phyloP scores from a whole-genome alignment of 768 basidiomycete genomes.

The Mrakia hoshinonis region DNA sequence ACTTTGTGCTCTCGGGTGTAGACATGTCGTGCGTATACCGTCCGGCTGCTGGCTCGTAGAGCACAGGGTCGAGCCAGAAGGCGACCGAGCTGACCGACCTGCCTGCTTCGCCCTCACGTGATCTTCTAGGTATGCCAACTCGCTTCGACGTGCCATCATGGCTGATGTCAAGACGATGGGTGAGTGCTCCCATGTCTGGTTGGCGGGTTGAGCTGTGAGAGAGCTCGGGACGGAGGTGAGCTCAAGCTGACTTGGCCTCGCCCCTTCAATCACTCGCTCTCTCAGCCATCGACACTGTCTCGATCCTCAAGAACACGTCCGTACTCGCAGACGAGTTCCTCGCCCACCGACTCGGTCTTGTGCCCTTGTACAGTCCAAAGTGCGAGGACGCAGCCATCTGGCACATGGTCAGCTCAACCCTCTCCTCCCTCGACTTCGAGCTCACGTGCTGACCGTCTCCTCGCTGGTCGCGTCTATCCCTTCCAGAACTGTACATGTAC shows the following conservation, averaged over 20 bases:
- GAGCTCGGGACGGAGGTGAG: background rate
- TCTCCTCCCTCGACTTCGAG: conserved; percentile 1
- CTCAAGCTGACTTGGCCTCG: background rate
- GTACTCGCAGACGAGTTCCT: conserved; percentile 96
- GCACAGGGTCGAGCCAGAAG: background rate
- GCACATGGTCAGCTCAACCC: conserved; percentile 33
- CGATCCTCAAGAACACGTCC: conserved; percentile 80
- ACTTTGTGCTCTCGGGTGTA: conserved; percentile 90
- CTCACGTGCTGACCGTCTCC: background rate
- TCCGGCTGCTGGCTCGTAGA: background rate
- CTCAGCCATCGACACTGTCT: conserved; percentile 91
- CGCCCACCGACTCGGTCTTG: conserved; percentile 87
- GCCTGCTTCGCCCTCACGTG: background rate
- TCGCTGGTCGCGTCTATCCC: background rate
- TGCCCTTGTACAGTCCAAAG: conserved; percentile 77
- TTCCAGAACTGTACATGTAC: conserved; percentile 82
- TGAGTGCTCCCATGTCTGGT: conserved; percentile 43
- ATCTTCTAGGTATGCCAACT: conserved; percentile 78
- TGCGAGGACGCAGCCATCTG: conserved; percentile 72
- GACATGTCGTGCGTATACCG: conserved; percentile 74
- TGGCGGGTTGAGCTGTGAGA: background rate
- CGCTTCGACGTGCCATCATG: conserved; percentile 83
- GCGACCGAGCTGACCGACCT: background rate
- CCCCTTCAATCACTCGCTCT: background rate
- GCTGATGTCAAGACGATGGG: conserved; percentile 95